Evolutionary conservation across 228 moss, liverwort and hornwort species (phyloP).

Genomic region (Sphagnum fallax): DNA sequence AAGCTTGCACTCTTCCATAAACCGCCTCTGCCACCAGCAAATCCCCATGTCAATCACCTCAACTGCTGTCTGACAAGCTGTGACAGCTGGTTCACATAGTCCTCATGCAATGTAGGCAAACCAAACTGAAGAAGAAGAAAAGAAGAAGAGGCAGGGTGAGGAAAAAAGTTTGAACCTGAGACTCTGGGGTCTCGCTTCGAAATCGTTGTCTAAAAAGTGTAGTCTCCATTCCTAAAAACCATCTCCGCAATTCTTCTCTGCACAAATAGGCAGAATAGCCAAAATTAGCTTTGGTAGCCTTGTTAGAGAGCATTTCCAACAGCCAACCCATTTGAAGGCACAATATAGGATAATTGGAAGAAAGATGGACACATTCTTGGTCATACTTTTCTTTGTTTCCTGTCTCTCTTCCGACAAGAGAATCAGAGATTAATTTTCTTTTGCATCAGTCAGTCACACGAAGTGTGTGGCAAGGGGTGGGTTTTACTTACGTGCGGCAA

Average conservation of each 20-base stretch:
- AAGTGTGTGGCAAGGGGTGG: no score
- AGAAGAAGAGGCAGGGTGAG: not conserved
- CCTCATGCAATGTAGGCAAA: not conserved
- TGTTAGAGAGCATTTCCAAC: not conserved
- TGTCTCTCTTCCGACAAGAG: no score
- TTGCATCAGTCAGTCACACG: no score
- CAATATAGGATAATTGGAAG: no score
- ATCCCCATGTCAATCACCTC: not conserved
- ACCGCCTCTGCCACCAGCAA: conserved; percentile 43
- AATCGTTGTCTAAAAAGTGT: conserved; percentile 74
- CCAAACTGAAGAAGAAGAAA: not conserved
- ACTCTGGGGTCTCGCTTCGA: conserved; percentile 59
- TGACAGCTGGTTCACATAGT: no score
- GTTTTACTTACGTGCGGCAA: conserved; percentile 44
- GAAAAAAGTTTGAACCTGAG: conserved; percentile 21
- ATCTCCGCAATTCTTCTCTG: conserved; percentile 75
- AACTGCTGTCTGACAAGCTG: not conserved
- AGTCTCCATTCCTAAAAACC: conserved; percentile 87
- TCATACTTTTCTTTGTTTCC: no score
- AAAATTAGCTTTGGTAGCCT: not conserved
- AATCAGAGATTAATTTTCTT: no score
- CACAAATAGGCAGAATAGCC: not conserved
- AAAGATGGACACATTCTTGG: no score
- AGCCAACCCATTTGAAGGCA: no score
- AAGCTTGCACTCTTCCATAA: conserved; percentile 76